A percentile compares a stretch with the other conserved stretches of the same genome.
Conservation (phyloP, 1,284 basidiomycete genomes). For the Cryptococcus maquisensis region DNA sequence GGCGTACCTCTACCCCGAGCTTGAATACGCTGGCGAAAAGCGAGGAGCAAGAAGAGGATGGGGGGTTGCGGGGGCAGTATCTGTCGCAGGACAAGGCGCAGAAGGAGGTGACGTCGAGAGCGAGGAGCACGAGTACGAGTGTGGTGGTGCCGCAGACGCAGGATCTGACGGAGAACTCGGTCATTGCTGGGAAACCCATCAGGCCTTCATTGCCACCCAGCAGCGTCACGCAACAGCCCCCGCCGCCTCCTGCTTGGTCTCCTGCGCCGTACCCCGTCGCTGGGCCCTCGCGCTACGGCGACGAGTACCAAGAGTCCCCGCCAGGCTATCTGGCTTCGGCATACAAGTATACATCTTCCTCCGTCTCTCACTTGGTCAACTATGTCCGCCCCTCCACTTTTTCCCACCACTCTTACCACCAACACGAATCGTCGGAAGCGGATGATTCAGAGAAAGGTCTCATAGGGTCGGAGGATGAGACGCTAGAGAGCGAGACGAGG, state of each 20-base stretch:
- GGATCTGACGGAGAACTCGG: constrained; percentile 9
- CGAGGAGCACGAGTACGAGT: constrained; percentile 42
- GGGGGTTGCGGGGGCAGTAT: background rate
- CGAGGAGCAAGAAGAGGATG: constrained; percentile 6
- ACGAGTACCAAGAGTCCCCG: background rate
- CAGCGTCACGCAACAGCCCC: constrained; percentile 6
- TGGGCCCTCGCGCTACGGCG: background rate
- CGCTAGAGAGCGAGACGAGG: constrained; percentile 13
- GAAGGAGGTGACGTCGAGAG: constrained; percentile 27
- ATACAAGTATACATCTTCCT: constrained; percentile 33
- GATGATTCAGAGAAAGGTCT: constrained; percentile 45
- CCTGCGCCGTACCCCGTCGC: background rate
- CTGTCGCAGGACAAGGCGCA: constrained; percentile 7
- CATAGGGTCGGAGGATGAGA: constrained; percentile 27
- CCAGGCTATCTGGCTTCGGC: constrained; percentile 23
- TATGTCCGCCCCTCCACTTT: constrained; percentile 18
- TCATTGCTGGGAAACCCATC: constrained; percentile 2
- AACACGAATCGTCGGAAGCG: constrained; percentile 7
- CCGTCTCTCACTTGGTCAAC: constrained; percentile 18
- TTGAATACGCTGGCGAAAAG: constrained; percentile 14
- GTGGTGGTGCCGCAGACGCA: constrained; percentile 31
- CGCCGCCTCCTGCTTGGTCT: constrained; percentile 2
- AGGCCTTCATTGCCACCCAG: constrained; percentile 9
- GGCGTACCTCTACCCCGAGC: constrained; percentile 39
- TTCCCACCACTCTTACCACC: background rate